These are phyloP conservation scores for Pythium rhizo-oryzae DNA, from an alignment of 352 stramenopile species.

Conservation along the genomic window DNA sequence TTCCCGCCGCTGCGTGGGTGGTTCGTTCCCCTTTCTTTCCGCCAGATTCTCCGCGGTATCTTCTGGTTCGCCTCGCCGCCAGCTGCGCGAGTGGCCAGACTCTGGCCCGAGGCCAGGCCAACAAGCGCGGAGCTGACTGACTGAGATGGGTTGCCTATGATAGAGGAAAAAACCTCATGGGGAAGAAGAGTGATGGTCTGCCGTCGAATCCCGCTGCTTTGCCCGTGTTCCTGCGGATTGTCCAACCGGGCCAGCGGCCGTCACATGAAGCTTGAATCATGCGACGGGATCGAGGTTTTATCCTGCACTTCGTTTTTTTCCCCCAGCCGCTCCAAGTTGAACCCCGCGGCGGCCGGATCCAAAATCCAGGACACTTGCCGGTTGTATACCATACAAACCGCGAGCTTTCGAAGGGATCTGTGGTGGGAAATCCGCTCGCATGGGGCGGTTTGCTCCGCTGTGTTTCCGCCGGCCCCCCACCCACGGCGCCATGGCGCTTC, in stretches of 20 bases:
- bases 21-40: not conserved
- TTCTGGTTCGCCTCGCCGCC: slow-evolving; percentile 4
- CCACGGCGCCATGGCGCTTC: slow-evolving; percentile 41
- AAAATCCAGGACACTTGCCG: not conserved
- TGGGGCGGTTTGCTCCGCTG: slow-evolving; percentile 15
- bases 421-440: slow-evolving; percentile 29
- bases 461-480: not conserved
- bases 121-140: slow-evolving; percentile 17
- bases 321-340: slow-evolving; percentile 26
- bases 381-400: slow-evolving; percentile 36
- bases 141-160: slow-evolving; percentile 24
- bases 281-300: slow-evolving; percentile 26
- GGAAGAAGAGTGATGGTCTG: slow-evolving; percentile 24
- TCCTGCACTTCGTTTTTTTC: slow-evolving; percentile 12
- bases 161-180: slow-evolving; percentile 30
- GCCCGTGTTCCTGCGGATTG: not conserved
- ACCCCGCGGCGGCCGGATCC: slow-evolving; percentile 16
- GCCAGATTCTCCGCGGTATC: slow-evolving; percentile 23
- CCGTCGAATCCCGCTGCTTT: not conserved
- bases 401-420: slow-evolving; percentile 28
- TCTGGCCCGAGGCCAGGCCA: slow-evolving; percentile 8
- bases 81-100: slow-evolving; percentile 12
- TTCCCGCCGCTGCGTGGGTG: slow-evolving; percentile 5
- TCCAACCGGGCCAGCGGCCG: slow-evolving; percentile 8
- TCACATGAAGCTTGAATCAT: slow-evolving; percentile 9